Evolutionary conservation across 1,284 basidiomycete genomes (phyloP).

Genomic region (Ustilago crameri): DNA sequence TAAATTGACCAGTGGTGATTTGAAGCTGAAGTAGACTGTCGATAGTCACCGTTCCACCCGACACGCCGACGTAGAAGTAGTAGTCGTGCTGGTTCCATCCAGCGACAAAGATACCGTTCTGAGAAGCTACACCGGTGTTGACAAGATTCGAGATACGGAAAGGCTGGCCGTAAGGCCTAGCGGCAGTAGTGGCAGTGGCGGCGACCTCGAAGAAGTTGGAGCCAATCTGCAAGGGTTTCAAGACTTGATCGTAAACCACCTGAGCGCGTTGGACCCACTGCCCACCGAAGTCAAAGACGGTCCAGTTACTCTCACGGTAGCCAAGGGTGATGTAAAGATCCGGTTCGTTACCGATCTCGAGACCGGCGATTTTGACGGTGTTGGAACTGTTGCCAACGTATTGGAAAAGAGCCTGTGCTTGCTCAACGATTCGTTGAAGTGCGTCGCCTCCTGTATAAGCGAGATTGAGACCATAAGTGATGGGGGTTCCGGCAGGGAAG

Average conservation of each 20-base stretch:
- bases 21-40: conserved; percentile 47
- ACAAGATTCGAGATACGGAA: conserved; percentile 56
- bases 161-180: conserved; percentile 40
- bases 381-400: conserved; percentile 20
- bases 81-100: conserved; percentile 64
- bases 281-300: conserved; percentile 36
- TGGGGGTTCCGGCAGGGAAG: conserved; percentile 47
- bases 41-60: conserved; percentile 38
- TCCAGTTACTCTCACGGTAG: conserved; percentile 42
- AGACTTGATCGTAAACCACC: conserved; percentile 42
- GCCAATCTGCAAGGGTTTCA: conserved; percentile 27
- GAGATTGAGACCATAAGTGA: conserved; percentile 58
- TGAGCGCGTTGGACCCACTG: conserved; percentile 47
- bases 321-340: conserved; percentile 52
- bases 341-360: conserved; percentile 61
- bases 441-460: conserved; percentile 48
- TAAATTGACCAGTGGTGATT: conserved; percentile 41
- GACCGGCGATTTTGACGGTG: conserved; percentile 46
- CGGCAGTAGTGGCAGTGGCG: conserved; percentile 57
- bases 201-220: conserved; percentile 59
- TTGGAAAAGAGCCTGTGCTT: conserved; percentile 41
- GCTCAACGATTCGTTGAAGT: conserved; percentile 29
- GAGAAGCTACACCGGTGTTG: conserved; percentile 44
- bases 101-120: conserved; percentile 58
- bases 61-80: conserved; percentile 56